phyloP scores from a whole-genome alignment of 1,284 basidiomycete species.

The Psilocybe mexicana region DNA sequence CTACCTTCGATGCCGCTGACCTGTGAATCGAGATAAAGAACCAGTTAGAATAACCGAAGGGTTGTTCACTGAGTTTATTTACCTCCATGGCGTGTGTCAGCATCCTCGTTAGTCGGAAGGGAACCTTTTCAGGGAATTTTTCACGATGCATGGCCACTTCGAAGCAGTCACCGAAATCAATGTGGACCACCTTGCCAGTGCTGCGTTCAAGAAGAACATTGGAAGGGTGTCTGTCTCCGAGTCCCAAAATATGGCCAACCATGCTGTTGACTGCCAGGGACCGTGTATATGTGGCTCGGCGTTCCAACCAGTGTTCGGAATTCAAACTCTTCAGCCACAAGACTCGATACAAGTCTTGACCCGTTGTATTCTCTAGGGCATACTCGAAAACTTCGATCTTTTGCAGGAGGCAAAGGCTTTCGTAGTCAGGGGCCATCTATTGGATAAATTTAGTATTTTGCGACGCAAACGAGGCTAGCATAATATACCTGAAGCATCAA shows the following conservation, averaged over 20 bases:
- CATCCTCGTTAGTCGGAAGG: slow-evolving; percentile 98
- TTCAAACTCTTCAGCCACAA: slow-evolving; percentile 95
- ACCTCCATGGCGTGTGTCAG: slow-evolving; percentile 99
- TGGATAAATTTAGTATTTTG: slow-evolving; percentile 3
- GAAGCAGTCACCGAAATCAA: slow-evolving; percentile 97
- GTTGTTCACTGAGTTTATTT: slow-evolving; percentile 23
- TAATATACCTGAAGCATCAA: slow-evolving; percentile 87
- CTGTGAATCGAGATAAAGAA: slow-evolving; percentile 37
- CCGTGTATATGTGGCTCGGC: slow-evolving; percentile 95
- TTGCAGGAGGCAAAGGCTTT: slow-evolving; percentile 91
- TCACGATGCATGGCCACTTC: slow-evolving; percentile 95
- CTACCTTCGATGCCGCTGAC: slow-evolving; percentile 98
- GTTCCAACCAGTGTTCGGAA: slow-evolving; percentile 98
- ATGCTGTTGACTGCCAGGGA: slow-evolving; percentile 96
- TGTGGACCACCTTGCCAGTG: slow-evolving; percentile 95
- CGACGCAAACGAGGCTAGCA: neutral
- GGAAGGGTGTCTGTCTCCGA: slow-evolving; percentile 98
- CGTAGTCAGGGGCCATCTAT: slow-evolving; percentile 99
- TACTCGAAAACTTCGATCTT: slow-evolving; percentile 99
- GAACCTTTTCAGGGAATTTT: slow-evolving; percentile 99
- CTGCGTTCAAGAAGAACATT: slow-evolving; percentile 93
- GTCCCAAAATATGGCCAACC: slow-evolving; percentile 96
- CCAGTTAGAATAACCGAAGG: slow-evolving; percentile 12
- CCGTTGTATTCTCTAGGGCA: slow-evolving; percentile 97
- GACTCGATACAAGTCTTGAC: slow-evolving; percentile 98